Base-by-base conservation (phyloP, 768 basidiomycete species). In the Sarcodon aspratus region DNA sequence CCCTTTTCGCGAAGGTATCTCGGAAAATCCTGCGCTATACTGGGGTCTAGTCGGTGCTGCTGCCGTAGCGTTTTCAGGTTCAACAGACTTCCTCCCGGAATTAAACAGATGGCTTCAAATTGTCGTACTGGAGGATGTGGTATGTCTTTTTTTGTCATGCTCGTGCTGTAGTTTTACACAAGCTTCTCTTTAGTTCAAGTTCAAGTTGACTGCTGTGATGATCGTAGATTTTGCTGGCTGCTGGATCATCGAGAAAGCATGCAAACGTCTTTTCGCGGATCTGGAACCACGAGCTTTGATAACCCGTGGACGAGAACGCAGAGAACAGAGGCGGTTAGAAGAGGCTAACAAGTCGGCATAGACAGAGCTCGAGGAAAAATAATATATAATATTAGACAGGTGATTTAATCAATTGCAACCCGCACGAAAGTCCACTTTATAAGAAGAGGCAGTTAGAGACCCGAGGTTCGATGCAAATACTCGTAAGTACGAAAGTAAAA, bases 1-100 rank as follows among this genome's bases (percentile, higher is more conserved):
- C 34, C 96, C 96, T 0, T 99, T 98, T 82, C 83, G 96, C 33
- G 96, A 99, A 66, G 92, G 92, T 35, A 97, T 99, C 60, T 78
- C 89, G 3, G 96, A 99, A 67, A 99, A 99, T 65, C 69, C 82
- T 3, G 86, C 92, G n/a, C 62, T 99, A 15, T 97, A 78, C 65
- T 98, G 82, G 71, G 96, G 96, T 21, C 78, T 98, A 9, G 70
- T 96, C 36, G 90, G 86, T 9, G 95, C 92, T 31, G 80, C 80
- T 48, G 76, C 80, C 3, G 94, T 99, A 6, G 96, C 96, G 9
- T 90, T 97, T 66, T 86, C 78, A 9, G 96, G 96, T 32, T 80
- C 95, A 6, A 92, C 89, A 1, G 92, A 99, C 62, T 85, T 99
- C 56, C 71, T 96, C 61, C 96, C 96, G 1, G 96, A 99, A 67